Percentiles rank a stretch among this genome's conserved stretches.
Evolutionary conservation across 2,329 filamentous ascomycete species (phyloP).

Genomic region (Aquanectria penicillioides): DNA sequence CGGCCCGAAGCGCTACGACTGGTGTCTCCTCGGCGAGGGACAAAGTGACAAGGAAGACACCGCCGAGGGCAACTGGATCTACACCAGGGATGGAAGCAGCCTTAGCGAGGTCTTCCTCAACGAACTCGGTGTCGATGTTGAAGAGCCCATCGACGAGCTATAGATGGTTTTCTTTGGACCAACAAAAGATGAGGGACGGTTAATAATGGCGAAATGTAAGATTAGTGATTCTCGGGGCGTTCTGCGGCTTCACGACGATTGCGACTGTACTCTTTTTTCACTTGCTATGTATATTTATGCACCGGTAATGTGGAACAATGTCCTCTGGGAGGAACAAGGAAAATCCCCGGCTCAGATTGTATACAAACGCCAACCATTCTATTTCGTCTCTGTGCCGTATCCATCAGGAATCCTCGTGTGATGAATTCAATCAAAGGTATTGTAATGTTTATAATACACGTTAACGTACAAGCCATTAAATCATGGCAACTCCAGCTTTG

Average conservation of each 20-base stretch:
- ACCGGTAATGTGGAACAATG: conserved; percentile 16
- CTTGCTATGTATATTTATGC: conserved; percentile 32
- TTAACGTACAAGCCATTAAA: not conserved
- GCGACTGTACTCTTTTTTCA: conserved; percentile 3
- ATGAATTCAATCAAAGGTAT: too few relatives aligned
- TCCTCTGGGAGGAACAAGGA: not conserved
- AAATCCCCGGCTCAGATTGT: conserved; percentile 27
- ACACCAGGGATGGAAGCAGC: conserved; percentile 82
- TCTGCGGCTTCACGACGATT: conserved; percentile 22
- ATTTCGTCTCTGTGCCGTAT: not conserved
- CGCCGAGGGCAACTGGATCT: conserved; percentile 83
- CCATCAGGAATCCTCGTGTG: not conserved
- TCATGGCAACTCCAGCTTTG: not conserved
- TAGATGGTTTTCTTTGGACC: not conserved
- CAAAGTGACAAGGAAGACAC: conserved; percentile 82
- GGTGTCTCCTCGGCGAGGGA: conserved; percentile 77
- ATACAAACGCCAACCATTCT: conserved; percentile 20
- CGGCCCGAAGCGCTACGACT: conserved; percentile 95
- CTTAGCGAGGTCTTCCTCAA: conserved; percentile 77
- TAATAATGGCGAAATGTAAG: conserved; percentile 6
- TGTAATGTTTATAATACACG: not conserved
- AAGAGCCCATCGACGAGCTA: conserved; percentile 40
- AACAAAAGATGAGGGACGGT: not conserved
- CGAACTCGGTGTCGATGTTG: conserved; percentile 78
- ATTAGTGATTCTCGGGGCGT: conserved; percentile 12